phyloP scores from a whole-genome alignment of 768 basidiomycete genomes.

The Boletus bicolor region DNA sequence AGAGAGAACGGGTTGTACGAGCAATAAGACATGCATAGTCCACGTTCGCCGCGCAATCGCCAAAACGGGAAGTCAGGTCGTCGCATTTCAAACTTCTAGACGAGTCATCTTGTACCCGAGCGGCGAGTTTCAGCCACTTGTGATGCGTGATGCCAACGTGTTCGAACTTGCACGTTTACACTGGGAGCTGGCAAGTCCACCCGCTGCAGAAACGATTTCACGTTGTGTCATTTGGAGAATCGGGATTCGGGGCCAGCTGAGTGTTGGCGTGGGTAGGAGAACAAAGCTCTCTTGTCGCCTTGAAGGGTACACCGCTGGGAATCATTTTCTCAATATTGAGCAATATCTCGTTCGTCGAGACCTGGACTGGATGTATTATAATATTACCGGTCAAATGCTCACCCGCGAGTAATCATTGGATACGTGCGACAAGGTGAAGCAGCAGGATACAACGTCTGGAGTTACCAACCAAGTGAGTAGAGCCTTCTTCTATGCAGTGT shows the following conservation, averaged over 20 bases:
- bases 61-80: background rate
- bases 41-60: constrained; percentile 3
- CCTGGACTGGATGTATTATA: background rate
- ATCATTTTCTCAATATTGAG: background rate
- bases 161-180: background rate
- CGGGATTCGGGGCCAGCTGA: background rate
- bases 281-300: background rate
- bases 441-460: background rate
- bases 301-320: background rate
- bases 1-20: background rate
- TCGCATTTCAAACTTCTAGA: constrained; percentile 11
- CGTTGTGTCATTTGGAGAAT: background rate
- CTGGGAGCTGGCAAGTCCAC: background rate
- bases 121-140: too few species aligned
- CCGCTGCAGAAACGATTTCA: background rate
- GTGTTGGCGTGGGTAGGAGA: background rate
- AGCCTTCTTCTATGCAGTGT: background rate
- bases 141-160: background rate
- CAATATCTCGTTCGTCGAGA: background rate
- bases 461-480: background rate
- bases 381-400: background rate
- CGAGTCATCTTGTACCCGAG: background rate
- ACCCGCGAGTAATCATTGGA: background rate
- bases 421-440: background rate
- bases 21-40: constrained; percentile 17